These are phyloP conservation scores for Geranium incanum DNA, from an alignment of 441 rosid genomes.

Conservation along the genomic window DNA sequence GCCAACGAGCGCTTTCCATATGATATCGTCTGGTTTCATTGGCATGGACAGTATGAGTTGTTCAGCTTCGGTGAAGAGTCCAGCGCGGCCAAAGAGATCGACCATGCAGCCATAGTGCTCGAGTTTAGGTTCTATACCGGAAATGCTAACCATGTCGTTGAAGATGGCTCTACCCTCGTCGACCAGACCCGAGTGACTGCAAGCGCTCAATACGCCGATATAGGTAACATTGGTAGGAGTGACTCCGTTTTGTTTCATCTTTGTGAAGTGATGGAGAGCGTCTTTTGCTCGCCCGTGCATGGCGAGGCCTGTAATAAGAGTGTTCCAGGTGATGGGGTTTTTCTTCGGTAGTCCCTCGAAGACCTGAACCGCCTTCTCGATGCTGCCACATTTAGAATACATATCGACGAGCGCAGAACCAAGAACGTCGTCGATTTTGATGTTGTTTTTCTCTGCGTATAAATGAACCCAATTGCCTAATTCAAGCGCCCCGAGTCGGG, in stretches of 20 bases:
- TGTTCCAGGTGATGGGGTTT: constrained; percentile 42
- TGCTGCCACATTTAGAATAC: constrained; percentile 45
- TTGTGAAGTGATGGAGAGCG: constrained; percentile 31
- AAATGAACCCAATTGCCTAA: constrained; percentile 43
- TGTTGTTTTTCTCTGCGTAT: constrained; percentile 33
- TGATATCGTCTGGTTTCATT: constrained; percentile 38
- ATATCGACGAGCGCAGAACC: constrained; percentile 52
- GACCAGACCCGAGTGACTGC: constrained; percentile 39
- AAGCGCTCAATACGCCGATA: constrained; percentile 38
- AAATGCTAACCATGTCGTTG: constrained; percentile 33
- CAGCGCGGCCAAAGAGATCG: constrained; percentile 39
- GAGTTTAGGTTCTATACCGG: constrained; percentile 37
- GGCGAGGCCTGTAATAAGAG: constrained; percentile 39
- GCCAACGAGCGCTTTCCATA: constrained; percentile 45
- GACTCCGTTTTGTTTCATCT: constrained; percentile 27
- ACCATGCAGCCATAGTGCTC: constrained; percentile 51
- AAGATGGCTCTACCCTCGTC: constrained; percentile 33
- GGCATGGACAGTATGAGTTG: constrained; percentile 40
- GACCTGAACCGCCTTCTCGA: constrained; percentile 38
- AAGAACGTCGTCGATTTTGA: constrained; percentile 44
- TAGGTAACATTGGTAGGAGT: constrained; percentile 36
- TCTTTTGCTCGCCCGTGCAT: constrained; percentile 37
- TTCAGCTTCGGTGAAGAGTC: constrained; percentile 39
- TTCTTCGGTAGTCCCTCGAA: constrained; percentile 33
- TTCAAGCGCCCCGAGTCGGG: constrained; percentile 39